These are phyloP conservation scores for Chlamydomonas eustigma DNA, from an alignment of 139 green algal species.

Conservation along the genomic window DNA sequence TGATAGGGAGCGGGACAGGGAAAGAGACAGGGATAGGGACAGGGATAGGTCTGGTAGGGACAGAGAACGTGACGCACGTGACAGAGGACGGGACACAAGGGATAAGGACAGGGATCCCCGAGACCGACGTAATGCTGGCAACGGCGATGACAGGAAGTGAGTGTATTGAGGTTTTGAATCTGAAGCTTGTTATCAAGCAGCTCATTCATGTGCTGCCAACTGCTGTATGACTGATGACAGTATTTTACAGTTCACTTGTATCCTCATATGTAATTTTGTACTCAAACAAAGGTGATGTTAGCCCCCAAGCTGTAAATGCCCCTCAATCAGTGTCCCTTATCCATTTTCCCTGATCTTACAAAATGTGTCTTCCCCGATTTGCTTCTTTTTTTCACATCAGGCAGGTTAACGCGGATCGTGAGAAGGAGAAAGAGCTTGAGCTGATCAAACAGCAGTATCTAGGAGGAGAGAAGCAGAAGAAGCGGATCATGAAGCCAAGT, in stretches of 20 bases:
- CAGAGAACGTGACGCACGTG: neutral
- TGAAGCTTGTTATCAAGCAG: no score
- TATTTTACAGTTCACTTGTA: no score
- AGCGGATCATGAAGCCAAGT: slow-evolving; percentile 67
- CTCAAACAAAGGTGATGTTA: no score
- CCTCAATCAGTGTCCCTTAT: no score
- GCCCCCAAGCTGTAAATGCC: no score
- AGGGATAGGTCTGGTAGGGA: neutral
- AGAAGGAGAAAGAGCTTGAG: slow-evolving; percentile 82
- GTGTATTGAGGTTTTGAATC: neutral
- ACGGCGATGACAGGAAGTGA: neutral
- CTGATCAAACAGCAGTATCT: slow-evolving; percentile 92
- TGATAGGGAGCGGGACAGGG: slow-evolving; percentile 9
- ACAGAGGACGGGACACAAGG: neutral
- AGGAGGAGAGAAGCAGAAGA: slow-evolving; percentile 74
- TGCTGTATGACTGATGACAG: no score
- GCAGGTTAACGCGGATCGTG: no score
- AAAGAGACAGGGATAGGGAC: slow-evolving; percentile 5
- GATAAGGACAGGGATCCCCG: neutral
- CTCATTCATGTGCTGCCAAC: no score
- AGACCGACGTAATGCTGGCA: slow-evolving; percentile 12
- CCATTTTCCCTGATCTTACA: no score
- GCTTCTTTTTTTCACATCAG: no score
- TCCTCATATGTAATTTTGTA: no score
- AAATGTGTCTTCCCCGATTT: no score